Evolutionary conservation across 345 rosid species (phyloP).

Genomic region (Pelargonium nanum): DNA sequence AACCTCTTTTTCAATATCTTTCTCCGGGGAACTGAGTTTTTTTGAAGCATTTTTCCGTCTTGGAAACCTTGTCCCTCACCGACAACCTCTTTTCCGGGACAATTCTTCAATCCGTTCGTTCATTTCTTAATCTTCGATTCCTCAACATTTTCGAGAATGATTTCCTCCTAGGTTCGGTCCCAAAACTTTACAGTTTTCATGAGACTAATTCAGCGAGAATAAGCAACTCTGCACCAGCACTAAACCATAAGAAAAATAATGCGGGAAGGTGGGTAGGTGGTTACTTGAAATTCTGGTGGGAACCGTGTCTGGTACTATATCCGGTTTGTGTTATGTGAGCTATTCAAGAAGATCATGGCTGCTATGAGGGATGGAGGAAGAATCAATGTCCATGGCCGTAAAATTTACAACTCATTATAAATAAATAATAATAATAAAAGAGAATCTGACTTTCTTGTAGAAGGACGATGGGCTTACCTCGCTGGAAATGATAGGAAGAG

Average conservation of each 20-base stretch:
- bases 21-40: constrained; percentile 64
- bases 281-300: constrained; percentile 55
- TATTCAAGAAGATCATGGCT: constrained; percentile 36
- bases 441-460: constrained; percentile 69
- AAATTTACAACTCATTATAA: constrained; percentile 70
- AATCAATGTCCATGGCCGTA: constrained; percentile 38
- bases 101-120: constrained; percentile 46
- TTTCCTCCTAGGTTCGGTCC: constrained; percentile 51
- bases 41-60: constrained; percentile 58
- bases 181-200: constrained; percentile 44
- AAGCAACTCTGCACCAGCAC: neutral
- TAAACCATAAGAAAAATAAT: constrained; percentile 15
- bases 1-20: constrained; percentile 55
- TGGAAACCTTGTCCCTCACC: constrained; percentile 64
- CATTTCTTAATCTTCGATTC: constrained; percentile 69
- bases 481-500: constrained; percentile 53
- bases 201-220: constrained; percentile 15
- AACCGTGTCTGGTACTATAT: constrained; percentile 45
- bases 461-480: constrained; percentile 49
- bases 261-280: constrained; percentile 42
- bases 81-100: constrained; percentile 73
- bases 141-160: constrained; percentile 62
- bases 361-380: constrained; percentile 40
- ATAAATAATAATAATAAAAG: constrained; percentile 65
- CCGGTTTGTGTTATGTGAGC: constrained; percentile 21